Evolutionary conservation across 495 filamentous ascomycete species (phyloP).

Genomic region (Staphylotrichum longicolle): DNA sequence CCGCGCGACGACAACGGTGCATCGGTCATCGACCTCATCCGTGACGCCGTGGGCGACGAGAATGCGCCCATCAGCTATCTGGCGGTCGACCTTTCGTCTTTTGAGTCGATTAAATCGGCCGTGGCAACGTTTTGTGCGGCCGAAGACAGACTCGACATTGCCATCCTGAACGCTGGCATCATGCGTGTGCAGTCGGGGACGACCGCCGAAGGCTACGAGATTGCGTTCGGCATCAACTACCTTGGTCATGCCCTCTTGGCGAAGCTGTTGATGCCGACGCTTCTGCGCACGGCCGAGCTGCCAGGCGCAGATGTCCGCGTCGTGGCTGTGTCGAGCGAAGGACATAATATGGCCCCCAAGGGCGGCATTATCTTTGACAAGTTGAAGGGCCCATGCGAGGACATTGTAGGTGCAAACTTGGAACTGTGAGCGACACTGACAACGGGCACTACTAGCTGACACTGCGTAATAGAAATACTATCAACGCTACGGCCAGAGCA

Average conservation of each 20-base stretch:
- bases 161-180: not conserved
- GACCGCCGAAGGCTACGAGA: constrained; percentile 6
- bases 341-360: constrained; percentile 1
- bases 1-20: not conserved
- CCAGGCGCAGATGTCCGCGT: not conserved
- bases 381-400: not conserved
- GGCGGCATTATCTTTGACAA: not conserved
- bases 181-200: not conserved
- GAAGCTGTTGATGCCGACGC: constrained; percentile 1
- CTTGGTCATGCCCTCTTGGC: not conserved
- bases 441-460: not conserved
- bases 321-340: not conserved
- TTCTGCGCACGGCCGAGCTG: not conserved
- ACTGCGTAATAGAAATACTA: not conserved
- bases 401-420: not conserved
- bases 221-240: constrained; percentile 3
- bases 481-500: constrained; percentile 3
- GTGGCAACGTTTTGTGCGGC: not conserved
- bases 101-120: not conserved
- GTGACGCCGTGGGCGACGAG: not conserved
- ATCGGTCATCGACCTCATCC: not conserved
- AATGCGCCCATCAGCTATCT: not conserved
- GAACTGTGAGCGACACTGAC: not conserved
- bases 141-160: not conserved
- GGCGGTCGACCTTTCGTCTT: not conserved